Evolutionary conservation across 352 stramenopile species (phyloP).

Genomic region (Phytophthora ramorum): DNA sequence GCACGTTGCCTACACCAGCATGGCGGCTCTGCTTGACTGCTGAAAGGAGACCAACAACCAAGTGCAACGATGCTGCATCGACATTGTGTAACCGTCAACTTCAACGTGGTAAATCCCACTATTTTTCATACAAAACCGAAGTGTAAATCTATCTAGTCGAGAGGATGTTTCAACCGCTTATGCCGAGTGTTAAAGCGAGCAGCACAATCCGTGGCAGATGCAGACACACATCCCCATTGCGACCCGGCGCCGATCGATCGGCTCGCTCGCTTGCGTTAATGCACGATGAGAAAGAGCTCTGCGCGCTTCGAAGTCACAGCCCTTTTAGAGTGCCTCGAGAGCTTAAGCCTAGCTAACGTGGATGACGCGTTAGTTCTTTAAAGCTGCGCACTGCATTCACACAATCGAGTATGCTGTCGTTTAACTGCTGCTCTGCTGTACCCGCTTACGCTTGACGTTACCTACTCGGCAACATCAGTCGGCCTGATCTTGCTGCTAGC

Average conservation of each 20-base stretch:
- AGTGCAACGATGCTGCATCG: not conserved
- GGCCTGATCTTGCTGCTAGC: conserved; percentile 1
- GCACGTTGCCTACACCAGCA: not conserved
- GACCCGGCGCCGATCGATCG: too few relatives aligned
- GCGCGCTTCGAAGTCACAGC: not conserved
- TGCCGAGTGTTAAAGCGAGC: not conserved
- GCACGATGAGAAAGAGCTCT: not conserved
- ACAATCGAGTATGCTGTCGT: not conserved
- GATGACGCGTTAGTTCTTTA: not conserved
- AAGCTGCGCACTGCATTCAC: not conserved
- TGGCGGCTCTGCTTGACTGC: not conserved
- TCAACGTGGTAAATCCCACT: not conserved
- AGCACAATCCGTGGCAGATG: conserved; percentile 5
- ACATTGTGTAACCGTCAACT: not conserved
- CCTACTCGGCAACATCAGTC: conserved; percentile 2
- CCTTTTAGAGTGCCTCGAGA: not conserved
- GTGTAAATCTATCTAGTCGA: not conserved
- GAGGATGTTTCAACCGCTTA: conserved; percentile 1
- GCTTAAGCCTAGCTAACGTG: not conserved
- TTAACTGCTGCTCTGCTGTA: not conserved
- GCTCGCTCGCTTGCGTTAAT: not conserved
- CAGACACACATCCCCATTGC: not conserved
- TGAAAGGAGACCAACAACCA: not conserved
- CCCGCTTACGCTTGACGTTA: conserved; percentile 7
- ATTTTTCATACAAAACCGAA: not conserved